Percentiles rank a stretch among this genome's conserved stretches.
Conservation (phyloP, 441 rosid species). For the Syzygium malaccense region DNA sequence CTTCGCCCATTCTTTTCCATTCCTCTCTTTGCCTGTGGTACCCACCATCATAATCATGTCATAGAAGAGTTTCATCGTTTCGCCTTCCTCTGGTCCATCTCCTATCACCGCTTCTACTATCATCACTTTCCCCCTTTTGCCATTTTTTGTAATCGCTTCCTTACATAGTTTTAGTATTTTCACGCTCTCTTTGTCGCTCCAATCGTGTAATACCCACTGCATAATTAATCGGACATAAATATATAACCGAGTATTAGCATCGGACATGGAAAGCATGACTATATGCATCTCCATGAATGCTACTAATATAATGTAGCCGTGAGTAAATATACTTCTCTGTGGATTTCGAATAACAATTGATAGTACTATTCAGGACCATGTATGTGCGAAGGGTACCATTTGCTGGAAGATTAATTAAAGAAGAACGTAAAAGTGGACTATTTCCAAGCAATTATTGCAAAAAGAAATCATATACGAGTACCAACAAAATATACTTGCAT, state of each 20-base stretch:
- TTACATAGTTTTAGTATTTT: constrained; percentile 30
- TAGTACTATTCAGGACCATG: not conserved
- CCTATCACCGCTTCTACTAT: constrained; percentile 33
- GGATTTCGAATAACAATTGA: not conserved
- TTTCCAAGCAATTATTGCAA: not conserved
- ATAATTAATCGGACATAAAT: not conserved
- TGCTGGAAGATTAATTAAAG: not conserved
- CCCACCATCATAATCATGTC: constrained; percentile 11
- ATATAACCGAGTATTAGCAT: too few species aligned
- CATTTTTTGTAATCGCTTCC: constrained; percentile 15
- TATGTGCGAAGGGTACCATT: not conserved
- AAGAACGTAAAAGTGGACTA: not conserved
- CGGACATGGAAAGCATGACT: not conserved
- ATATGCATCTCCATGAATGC: too few species aligned
- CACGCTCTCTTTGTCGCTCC: constrained; percentile 30
- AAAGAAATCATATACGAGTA: not conserved
- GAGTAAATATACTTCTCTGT: too few species aligned
- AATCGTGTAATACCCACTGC: constrained; percentile 32
- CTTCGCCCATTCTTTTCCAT: constrained; percentile 10
- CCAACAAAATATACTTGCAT: not conserved
- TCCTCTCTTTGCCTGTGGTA: constrained; percentile 6
- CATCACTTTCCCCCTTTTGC: constrained; percentile 15
- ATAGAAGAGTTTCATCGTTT: not conserved
- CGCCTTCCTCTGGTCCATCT: not conserved
- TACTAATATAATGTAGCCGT: too few species aligned